Base-by-base conservation (phyloP, 2,329 filamentous ascomycete species). In the Harringtonia aguacate region DNA sequence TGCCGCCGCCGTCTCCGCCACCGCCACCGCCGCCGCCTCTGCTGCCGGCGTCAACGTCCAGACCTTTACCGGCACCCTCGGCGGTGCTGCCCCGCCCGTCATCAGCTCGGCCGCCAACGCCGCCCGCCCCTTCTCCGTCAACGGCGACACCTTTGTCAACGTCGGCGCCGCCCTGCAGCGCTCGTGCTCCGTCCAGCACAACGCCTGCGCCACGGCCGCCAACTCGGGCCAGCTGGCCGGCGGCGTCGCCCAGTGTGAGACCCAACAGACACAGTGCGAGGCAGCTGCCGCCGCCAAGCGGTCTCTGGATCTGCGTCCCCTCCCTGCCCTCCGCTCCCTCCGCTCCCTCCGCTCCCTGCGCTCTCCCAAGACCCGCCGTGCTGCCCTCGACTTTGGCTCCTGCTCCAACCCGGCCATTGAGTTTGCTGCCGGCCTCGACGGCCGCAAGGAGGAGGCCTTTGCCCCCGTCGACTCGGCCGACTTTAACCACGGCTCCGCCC, bases 401-500 rank as follows among this genome's bases (percentile, higher is more conserved):
- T 71, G 68, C 58, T 47, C 54, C 36, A 52, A 65, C 50, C 62
- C 67, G 5, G 59, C 61, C 39, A 65, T 72, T 47, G 50, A 60
- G 17, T 71, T 71, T 53, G 61, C 61, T 39, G 46, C 54, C 12
- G 65, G 65, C 3, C 62, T 69, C 36, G 67, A 70, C 50, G 67
- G 66, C 39, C 66, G 68, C 47, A 60, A 59, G 29, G 58, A 64
- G 27, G 52, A 59, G 24, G 60, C 64, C 14, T 72, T 70, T 48
- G 58, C 65, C 50, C 60, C 68, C 31, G 56, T 54, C 10, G 63
- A 70, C 55, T 52, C 61, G 46, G 50, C 49, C 27, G 59, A 60
- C 49, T 72, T 68, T 56, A 63, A 61, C 53, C 69, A 72, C 52
- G 67, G 68, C 43, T 67, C 64, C 7, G 67, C 68, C 8, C 55